Evolutionary conservation across 306 rosid species (phyloP).

Genomic region (Herpetospermum pedunculosum): DNA sequence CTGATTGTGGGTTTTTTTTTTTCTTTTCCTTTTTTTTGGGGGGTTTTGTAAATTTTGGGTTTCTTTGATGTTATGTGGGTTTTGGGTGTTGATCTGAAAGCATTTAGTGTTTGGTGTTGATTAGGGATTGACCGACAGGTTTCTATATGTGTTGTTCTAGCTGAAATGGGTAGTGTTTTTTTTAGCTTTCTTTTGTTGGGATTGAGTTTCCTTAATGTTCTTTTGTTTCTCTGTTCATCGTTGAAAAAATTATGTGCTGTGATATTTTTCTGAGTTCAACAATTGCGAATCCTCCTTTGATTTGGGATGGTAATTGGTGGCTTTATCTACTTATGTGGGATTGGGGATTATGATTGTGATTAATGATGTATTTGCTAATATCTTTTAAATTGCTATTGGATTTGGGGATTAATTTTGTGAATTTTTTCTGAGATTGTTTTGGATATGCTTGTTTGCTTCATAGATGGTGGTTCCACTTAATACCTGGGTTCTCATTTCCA

Average conservation of each 20-base stretch:
- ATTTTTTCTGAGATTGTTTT: not conserved
- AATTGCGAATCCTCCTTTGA: no score
- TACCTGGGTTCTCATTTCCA: constrained; percentile 96
- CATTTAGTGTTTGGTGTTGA: not conserved
- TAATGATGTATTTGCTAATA: no score
- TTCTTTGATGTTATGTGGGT: not conserved
- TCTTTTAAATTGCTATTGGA: no score
- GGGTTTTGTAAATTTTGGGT: not conserved
- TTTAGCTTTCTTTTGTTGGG: not conserved
- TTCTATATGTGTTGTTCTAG: not conserved
- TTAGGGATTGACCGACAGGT: not conserved
- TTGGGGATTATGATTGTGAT: no score
- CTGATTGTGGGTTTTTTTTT: not conserved
- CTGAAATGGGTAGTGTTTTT: not conserved
- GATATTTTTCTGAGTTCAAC: no score
- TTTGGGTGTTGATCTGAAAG: not conserved
- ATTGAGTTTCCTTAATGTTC: not conserved
- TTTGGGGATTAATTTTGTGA: not conserved
- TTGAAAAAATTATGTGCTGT: no score
- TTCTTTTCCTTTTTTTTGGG: not conserved
- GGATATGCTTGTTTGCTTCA: constrained; percentile 1
- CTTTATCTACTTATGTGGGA: no score
- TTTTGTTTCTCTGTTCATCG: not conserved
- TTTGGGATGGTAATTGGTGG: no score
- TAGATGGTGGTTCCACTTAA: constrained; percentile 93